Percentiles rank a stretch among this genome's conserved stretches.
Evolutionary conservation across 2,329 filamentous ascomycete species (phyloP).

Genomic region (Dactylonectria estremocensis): DNA sequence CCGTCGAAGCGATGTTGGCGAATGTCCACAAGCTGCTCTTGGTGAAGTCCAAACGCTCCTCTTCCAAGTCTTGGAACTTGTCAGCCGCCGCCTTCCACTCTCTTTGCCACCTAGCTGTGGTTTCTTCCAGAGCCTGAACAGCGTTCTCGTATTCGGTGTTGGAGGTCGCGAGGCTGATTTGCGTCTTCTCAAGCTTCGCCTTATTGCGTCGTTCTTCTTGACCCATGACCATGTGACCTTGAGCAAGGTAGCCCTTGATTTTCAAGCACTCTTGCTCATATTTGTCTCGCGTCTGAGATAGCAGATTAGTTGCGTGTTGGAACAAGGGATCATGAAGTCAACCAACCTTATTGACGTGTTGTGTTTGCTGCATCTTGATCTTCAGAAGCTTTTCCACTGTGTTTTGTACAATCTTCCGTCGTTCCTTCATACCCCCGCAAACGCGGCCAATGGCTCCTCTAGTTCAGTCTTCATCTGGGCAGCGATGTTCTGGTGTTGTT

Average conservation of each 20-base stretch:
- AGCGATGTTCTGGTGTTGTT: conserved; percentile 91
- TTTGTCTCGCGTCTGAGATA: conserved; percentile 83
- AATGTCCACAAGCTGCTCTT: conserved; percentile 99
- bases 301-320: conserved; percentile 21
- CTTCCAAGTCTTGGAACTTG: conserved; percentile 99
- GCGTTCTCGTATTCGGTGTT: conserved; percentile 95
- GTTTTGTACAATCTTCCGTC: conserved; percentile 94
- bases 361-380: conserved; percentile 91
- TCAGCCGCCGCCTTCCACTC: conserved; percentile 99
- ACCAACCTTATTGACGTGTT: conserved; percentile 88
- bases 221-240: conserved; percentile 99
- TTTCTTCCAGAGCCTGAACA: conserved; percentile 94
- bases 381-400: conserved; percentile 96
- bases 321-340: fast-evolving
- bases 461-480: conserved; percentile 96
- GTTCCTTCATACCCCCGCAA: conserved; percentile 97
- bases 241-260: conserved; percentile 98
- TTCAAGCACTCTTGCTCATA: conserved; percentile 98
- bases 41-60: conserved; percentile 95
- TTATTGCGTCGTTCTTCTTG: conserved; percentile 99
- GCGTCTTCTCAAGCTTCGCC: conserved; percentile 97
- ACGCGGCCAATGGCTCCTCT: conserved; percentile 93
- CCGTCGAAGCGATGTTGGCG: conserved; percentile 96
- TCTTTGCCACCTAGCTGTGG: conserved; percentile 94
- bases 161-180: conserved; percentile 91